Percentiles rank a stretch among this genome's conserved stretches.
Conservation (phyloP, 768 basidiomycete genomes). For the Cyclocybe cylindracea region DNA sequence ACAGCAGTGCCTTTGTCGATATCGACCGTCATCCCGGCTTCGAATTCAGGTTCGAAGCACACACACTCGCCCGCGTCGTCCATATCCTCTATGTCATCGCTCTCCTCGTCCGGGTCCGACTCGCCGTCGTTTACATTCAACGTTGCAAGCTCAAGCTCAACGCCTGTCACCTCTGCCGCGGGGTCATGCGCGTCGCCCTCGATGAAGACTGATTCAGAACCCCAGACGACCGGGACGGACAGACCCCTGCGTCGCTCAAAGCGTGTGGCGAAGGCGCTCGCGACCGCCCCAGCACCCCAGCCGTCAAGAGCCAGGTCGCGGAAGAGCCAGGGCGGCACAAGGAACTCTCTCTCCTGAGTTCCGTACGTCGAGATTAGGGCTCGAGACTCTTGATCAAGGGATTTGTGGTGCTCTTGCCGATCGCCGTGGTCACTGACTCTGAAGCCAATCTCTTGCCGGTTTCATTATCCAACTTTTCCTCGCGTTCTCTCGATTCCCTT, state of each 20-base stretch:
- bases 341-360: constrained; percentile 40
- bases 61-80: background rate
- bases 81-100: constrained; percentile 5
- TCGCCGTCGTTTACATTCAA: constrained; percentile 4
- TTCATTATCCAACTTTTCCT: constrained; percentile 8
- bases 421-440: background rate
- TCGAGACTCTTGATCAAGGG: too few relatives aligned
- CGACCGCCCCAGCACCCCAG: constrained; percentile 48
- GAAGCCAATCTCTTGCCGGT: background rate
- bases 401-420: background rate
- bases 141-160: background rate
- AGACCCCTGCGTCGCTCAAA: constrained; percentile 62
- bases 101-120: constrained; percentile 6
- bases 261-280: constrained; percentile 62
- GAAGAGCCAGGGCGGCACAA: constrained; percentile 29
- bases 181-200: background rate
- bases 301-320: constrained; percentile 25
- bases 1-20: background rate
- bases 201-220: background rate
- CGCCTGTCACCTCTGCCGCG: background rate
- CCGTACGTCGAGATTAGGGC: background rate
- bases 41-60: background rate
- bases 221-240: constrained; percentile 7
- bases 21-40: too few relatives aligned
- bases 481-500: constrained; percentile 5